These are phyloP conservation scores for Albizia julibrissin DNA, from an alignment of 306 rosid genomes.

Conservation along the genomic window DNA sequence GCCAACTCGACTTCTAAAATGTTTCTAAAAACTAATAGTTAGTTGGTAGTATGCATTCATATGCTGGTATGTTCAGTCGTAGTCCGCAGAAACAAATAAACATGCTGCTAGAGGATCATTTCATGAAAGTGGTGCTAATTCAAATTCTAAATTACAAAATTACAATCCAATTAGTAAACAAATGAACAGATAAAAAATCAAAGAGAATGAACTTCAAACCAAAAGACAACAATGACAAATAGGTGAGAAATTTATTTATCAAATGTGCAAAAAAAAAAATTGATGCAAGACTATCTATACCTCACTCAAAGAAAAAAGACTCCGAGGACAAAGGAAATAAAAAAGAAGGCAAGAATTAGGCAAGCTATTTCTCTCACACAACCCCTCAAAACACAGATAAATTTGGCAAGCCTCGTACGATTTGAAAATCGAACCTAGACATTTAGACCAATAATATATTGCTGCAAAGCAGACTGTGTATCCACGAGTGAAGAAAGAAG, in stretches of 20 bases:
- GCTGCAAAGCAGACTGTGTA: not conserved
- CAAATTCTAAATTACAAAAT: not conserved
- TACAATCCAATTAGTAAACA: not conserved
- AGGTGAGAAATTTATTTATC: not conserved
- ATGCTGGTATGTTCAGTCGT: not conserved
- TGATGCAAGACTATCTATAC: not conserved
- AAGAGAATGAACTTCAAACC: not conserved
- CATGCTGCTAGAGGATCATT: not conserved
- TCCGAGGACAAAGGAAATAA: not conserved
- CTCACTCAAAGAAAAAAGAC: not conserved
- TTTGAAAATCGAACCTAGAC: not conserved
- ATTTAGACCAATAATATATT: not conserved
- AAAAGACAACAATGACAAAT: not conserved
- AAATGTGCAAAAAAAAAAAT: not conserved
- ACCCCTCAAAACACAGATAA: not conserved
- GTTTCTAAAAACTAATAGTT: not conserved
- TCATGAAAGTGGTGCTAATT: not conserved
- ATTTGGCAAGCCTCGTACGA: not conserved
- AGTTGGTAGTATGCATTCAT: not conserved
- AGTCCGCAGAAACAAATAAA: not conserved
- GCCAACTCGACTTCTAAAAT: not conserved
- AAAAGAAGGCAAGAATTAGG: not conserved
- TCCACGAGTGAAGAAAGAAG: not conserved
- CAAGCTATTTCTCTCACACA: no score
- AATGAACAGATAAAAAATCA: not conserved